A percentile compares a stretch with the other conserved stretches of the same genome.
phyloP scores from a whole-genome alignment of 352 stramenopile genomes.

The Phytophthora cactorum region DNA sequence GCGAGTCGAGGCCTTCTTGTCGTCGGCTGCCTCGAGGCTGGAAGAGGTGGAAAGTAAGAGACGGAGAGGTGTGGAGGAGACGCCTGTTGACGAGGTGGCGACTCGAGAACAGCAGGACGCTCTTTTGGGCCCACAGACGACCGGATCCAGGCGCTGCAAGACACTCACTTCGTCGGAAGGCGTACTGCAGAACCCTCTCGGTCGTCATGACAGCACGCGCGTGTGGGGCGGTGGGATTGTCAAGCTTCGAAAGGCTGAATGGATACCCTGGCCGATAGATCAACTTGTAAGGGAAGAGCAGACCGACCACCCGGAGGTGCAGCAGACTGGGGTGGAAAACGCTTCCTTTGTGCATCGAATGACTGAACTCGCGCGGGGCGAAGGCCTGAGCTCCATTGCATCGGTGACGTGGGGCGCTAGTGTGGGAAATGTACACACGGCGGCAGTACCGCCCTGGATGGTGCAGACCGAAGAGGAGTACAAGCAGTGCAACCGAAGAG shows the following conservation, averaged over 20 bases:
- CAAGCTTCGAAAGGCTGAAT: slow-evolving; percentile 57
- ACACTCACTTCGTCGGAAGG: slow-evolving; percentile 44
- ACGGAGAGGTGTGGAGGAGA: slow-evolving; percentile 2
- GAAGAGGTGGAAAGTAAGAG: slow-evolving; percentile 27
- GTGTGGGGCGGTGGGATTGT: slow-evolving; percentile 77
- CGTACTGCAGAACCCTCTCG: slow-evolving; percentile 59
- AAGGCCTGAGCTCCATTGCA: slow-evolving; percentile 52
- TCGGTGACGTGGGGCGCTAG: slow-evolving; percentile 44
- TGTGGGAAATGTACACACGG: slow-evolving; percentile 71
- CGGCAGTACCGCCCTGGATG: slow-evolving; percentile 77
- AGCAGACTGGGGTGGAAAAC: slow-evolving; percentile 12
- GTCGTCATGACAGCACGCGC: slow-evolving; percentile 51
- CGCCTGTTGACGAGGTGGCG: background rate
- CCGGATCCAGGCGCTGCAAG: slow-evolving; percentile 12
- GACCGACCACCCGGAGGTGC: slow-evolving; percentile 13
- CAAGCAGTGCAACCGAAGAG: slow-evolving; percentile 54
- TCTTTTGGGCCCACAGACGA: slow-evolving; percentile 13
- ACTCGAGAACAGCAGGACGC: slow-evolving; percentile 16
- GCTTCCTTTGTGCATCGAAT: slow-evolving; percentile 43
- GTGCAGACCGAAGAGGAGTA: slow-evolving; percentile 76
- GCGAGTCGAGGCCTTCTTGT: slow-evolving; percentile 46
- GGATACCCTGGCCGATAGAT: slow-evolving; percentile 68
- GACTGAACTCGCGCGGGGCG: slow-evolving; percentile 51
- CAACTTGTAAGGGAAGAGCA: slow-evolving; percentile 56
- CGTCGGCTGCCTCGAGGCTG: slow-evolving; percentile 45